Base-by-base conservation (phyloP, 2,329 filamentous ascomycete genomes). In the Calonectria pseudoturangicola region DNA sequence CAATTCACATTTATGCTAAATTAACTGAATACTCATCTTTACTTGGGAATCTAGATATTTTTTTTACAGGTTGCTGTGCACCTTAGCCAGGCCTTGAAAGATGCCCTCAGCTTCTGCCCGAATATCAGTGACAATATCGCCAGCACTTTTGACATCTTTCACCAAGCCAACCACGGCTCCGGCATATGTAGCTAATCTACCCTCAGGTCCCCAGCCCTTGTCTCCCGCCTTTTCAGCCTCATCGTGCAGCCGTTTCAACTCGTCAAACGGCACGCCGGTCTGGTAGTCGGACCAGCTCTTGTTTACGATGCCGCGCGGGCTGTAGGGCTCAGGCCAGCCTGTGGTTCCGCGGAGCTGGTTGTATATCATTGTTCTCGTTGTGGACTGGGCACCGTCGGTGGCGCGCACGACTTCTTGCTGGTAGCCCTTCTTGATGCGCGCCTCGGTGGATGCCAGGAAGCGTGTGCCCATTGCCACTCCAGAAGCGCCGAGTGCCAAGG, bases 381-480 rank as follows among this genome's bases (percentile, higher is more conserved):
- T 88, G 13, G 73, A 80, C 13, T 68, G 75, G 0, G 82, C 86
- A 9, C 86, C 86, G 43, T 87, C 85, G 1, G 74, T 73, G 0
- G 86, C 85, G 1, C 83, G 80, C 0, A 88, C 71, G 0, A 87
- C 81, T 65, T 86, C 86, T n/a, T 84, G 74, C 64, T 85, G 86
- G 56, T 87, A 87, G 0, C 84, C 85, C 68, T 80, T 81, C 62
- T 75, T 79, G 43, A 87, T 83, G 8, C 84, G 82, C 0, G 86
- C 80, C 74, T 88, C 86, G 0, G 70, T 77, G 0, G 84, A 77
- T 0, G 90, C 91, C 0, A 94, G 86, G 70, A 93, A 92, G 9
- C 91, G 86, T 0, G 92, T 94, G 0, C 93, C 93, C 85, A 94
- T 86, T 0, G 87, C 89, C 0, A 88, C 86, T 0, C 90, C 92